Base-by-base conservation (phyloP, 169 alveolate genomes). In the Theileria luwenshuni region DNA sequence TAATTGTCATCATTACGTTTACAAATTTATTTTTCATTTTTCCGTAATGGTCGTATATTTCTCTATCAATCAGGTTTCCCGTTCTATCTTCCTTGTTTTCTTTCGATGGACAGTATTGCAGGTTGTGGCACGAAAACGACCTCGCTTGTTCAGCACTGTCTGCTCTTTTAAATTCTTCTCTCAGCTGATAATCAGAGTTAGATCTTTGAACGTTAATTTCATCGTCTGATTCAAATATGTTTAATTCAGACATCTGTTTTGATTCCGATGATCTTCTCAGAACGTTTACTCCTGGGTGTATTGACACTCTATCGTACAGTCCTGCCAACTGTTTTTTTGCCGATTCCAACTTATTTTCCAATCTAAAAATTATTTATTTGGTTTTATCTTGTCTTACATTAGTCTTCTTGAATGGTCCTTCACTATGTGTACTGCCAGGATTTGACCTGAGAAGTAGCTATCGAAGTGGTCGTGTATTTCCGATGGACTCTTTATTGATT, bases 381-480 rank as follows among this genome's bases (percentile, higher is more conserved):
- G n/a, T n/a, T n/a, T n/a, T n/a, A n/a, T n/a, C 8, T 30, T 3
- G n/a, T 33, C 80, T 30, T n/a, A 71, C 74, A 38, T 27, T 70
- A 81, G 65, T n/a, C 89, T 67, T 51, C 74, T 72, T 32, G 73
- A 54, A 61, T 81, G 79, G 62, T 74, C 45, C 74, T 33, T 13
- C 30, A 81, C 85, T 13, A 81, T 3, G 67, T 81, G 89, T 3
- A 60, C 79, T 23, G 89, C 25, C 3, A 81, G 52, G 3, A 81
- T 70, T 17, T 81, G 89, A 15, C 77, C 81, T 15, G 89, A 85
- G 64, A 81, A 81, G 47, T 59, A 73, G 41, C 30, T 38, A 21
- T 81, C 80, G 59, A 81, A 81, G 69, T 81, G 76, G 19, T 42
- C 32, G 52, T 81, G 74, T 45, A 81, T 49, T 13, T 19, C 25